A percentile compares a stretch with the other conserved stretches of the same genome.
phyloP scores from a whole-genome alignment of 768 basidiomycete species.

The Lactarius hengduanensis region DNA sequence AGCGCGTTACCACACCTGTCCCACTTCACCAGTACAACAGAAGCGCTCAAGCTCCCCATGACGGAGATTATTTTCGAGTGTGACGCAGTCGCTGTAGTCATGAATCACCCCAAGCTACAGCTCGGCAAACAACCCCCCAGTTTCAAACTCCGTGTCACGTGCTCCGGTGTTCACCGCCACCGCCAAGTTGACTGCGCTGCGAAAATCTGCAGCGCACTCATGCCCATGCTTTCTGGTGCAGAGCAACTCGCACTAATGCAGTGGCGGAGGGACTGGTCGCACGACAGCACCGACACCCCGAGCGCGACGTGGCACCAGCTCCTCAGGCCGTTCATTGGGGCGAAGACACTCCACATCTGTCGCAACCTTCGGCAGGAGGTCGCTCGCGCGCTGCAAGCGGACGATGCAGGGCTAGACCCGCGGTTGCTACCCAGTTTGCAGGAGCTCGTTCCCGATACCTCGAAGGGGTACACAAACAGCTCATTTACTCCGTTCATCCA shows the following conservation, averaged over 20 bases:
- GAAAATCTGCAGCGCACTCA: conserved; percentile 1
- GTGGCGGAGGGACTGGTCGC: too few relatives aligned
- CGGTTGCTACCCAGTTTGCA: background rate
- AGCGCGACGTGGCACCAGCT: background rate
- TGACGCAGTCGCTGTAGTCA: background rate
- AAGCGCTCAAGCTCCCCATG: background rate
- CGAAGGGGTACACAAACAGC: too few relatives aligned
- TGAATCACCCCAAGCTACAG: too few relatives aligned
- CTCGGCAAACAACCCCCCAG: too few relatives aligned
- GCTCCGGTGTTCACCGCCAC: too few relatives aligned
- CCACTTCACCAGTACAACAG: background rate
- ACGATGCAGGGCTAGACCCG: background rate
- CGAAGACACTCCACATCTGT: background rate
- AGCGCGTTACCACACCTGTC: background rate
- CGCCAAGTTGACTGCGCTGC: background rate
- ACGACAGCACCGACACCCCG: too few relatives aligned
- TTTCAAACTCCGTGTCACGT: too few relatives aligned
- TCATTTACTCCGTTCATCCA: background rate
- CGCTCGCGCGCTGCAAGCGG: background rate
- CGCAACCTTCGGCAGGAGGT: background rate
- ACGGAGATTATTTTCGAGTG: background rate
- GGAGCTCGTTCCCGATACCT: background rate
- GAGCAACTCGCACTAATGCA: background rate
- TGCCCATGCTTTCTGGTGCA: background rate
- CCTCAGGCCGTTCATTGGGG: background rate